Conservation (phyloP, 2,329 filamentous ascomycete species). For the Domatiomyces globalis region DNA sequence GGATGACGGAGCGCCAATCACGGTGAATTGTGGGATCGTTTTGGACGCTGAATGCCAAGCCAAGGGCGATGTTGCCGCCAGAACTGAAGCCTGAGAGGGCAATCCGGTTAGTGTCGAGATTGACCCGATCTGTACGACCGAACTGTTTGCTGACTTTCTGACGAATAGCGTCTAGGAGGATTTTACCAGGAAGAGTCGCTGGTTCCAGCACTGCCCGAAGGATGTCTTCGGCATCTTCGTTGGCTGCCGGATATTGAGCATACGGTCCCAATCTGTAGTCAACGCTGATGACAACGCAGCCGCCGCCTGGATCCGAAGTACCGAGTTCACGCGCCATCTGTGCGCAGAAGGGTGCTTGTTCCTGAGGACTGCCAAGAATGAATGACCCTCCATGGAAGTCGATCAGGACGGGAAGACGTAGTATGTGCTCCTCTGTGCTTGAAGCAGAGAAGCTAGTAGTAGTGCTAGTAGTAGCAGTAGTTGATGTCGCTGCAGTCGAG, state of each 20-base stretch:
- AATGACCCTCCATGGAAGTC: constrained; percentile 19
- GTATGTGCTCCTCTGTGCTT: background rate
- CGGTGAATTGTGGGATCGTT: constrained; percentile 8
- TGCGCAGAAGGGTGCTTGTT: constrained; percentile 33
- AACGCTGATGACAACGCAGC: constrained; percentile 30
- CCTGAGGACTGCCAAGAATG: constrained; percentile 16
- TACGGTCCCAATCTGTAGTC: constrained; percentile 37
- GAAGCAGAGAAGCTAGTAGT: background rate
- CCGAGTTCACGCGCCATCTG: constrained; percentile 31
- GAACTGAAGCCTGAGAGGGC: constrained; percentile 33
- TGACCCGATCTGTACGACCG: background rate
- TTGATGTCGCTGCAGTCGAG: background rate
- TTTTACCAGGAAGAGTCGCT: constrained; percentile 6
- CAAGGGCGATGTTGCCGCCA: constrained; percentile 34
- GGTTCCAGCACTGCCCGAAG: constrained; percentile 29
- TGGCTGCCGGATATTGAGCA: constrained; percentile 33
- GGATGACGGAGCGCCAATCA: constrained; percentile 12
- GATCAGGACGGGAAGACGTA: constrained; percentile 14
- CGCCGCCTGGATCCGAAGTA: constrained; percentile 10
- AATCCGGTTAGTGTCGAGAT: constrained; percentile 26
- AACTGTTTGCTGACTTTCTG: constrained; percentile 6
- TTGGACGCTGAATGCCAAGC: constrained; percentile 13
- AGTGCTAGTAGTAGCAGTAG: background rate
- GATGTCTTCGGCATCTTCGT: constrained; percentile 35
- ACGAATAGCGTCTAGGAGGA: constrained; percentile 12